These are phyloP conservation scores for Pouteria glomerata DNA, from an alignment of 148 eudicot genomes.

Conservation along the genomic window DNA sequence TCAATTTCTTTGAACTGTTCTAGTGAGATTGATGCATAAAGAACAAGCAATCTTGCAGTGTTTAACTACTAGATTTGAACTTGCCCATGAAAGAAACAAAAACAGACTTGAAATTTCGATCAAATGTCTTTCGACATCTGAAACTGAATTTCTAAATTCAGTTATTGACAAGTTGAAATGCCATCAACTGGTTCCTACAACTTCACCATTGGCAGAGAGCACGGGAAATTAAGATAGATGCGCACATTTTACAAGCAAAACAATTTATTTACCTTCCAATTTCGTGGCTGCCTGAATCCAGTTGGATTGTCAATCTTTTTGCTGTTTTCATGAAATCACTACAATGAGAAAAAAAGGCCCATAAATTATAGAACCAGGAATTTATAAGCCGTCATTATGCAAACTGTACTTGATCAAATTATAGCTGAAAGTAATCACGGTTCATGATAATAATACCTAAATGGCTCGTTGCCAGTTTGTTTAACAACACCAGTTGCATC, in stretches of 20 bases:
- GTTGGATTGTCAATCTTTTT: slow-evolving; percentile 41
- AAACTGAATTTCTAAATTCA: background rate
- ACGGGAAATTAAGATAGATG: background rate
- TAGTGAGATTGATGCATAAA: background rate
- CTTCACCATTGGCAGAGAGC: background rate
- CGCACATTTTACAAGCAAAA: background rate
- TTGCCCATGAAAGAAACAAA: too few species aligned
- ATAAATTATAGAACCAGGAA: background rate
- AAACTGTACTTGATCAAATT: too few species aligned
- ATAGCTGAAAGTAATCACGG: background rate
- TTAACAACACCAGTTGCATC: slow-evolving; percentile 44
- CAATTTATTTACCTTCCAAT: slow-evolving; percentile 28
- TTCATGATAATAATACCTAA: slow-evolving; percentile 31
- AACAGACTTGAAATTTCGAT: background rate
- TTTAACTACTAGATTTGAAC: background rate
- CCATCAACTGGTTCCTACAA: background rate
- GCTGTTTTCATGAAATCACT: slow-evolving; percentile 41
- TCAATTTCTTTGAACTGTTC: slow-evolving; percentile 1
- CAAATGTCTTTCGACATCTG: background rate
- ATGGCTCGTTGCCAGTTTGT: slow-evolving; percentile 47
- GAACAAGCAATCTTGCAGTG: background rate
- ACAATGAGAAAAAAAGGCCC: slow-evolving; percentile 11
- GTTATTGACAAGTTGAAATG: too few species aligned
- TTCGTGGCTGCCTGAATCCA: slow-evolving; percentile 28
- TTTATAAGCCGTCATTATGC: too few species aligned